Base-by-base conservation (phyloP, 202 grass and related monocot genomes). In the Tripidium arundinaceum region DNA sequence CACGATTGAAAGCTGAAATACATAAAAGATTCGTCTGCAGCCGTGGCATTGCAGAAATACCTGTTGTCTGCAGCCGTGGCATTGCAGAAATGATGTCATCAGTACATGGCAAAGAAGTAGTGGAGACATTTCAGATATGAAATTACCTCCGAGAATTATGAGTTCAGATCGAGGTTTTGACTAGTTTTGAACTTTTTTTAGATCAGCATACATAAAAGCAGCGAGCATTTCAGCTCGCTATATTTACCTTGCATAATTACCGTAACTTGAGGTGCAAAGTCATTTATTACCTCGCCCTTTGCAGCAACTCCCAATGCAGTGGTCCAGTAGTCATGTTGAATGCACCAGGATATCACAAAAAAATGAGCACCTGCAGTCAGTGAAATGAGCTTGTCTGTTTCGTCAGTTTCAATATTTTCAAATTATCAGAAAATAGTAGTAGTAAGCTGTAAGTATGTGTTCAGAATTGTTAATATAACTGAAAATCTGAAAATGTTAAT, bases 311-410 rank as follows among this genome's bases (percentile, higher is more conserved):
- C 97, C 97, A 99, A 40, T 96, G 97, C 67, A 99, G 85, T 13
- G 92, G 97, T 29, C 97, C 97, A 65, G 97, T 99, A 55, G 97
- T 96, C 97, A 99, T 99, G 78, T 99, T 99, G 68, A 99, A 99
- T 45, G 97, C 97, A 74, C 97, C 97, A 87, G 93, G 92, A 86
- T 99, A 96, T 66, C 97, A 99, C 70, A 96, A 68, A 80, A 99
- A 99, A 90, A 90, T 99, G 92, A 75, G 90, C 88, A 85, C 97
- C 97, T 95, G 73, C 68, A 74, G 7, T 68, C 2, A 74, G 76
- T 5, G 76, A 47, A 65, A 60, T 36, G 22, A 77, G 64, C 38
- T 77, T 29, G 13, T 70, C 42, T 63, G 39, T 79, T 82, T 73
- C 13, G 31, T 14, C 71, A 36, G 1, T 72, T 37, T 11, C 15